Evolutionary conservation across 306 rosid species (phyloP).

Genomic region (Medicago arabica): DNA sequence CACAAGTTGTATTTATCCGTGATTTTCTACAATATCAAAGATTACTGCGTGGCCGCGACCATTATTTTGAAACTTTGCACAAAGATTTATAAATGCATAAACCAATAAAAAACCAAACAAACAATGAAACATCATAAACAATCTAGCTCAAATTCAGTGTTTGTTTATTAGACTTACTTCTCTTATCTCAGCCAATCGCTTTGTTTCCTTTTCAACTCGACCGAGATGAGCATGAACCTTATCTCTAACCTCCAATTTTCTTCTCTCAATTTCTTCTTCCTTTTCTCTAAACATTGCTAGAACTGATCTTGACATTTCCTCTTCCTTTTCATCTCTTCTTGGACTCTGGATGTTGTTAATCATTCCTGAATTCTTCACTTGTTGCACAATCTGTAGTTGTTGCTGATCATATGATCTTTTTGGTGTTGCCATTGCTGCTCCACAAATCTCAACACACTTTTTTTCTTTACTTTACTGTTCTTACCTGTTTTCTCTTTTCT

Average conservation of each 20-base stretch:
- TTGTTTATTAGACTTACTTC: slow-evolving; percentile 63
- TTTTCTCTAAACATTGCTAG: slow-evolving; percentile 69
- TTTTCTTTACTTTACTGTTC: slow-evolving; percentile 31
- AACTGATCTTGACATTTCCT: slow-evolving; percentile 84
- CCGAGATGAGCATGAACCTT: slow-evolving; percentile 81
- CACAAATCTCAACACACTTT: slow-evolving; percentile 46
- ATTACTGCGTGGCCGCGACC: not conserved
- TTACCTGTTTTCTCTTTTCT: slow-evolving; percentile 39
- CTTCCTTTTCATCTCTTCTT: slow-evolving; percentile 67
- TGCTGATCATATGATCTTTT: slow-evolving; percentile 62
- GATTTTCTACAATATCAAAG: not conserved
- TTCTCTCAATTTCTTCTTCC: slow-evolving; percentile 95
- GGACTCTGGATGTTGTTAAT: slow-evolving; percentile 65
- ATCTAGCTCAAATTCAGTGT: not conserved
- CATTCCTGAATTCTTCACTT: slow-evolving; percentile 60
- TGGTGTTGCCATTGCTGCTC: slow-evolving; percentile 70
- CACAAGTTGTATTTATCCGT: not conserved
- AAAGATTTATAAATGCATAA: not conserved
- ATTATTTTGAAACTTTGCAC: not conserved
- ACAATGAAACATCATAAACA: not conserved
- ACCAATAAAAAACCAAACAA: not conserved
- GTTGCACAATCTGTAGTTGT: slow-evolving; percentile 27
- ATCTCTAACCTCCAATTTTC: slow-evolving; percentile 80
- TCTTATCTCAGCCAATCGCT: slow-evolving; percentile 87
- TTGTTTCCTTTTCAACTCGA: slow-evolving; percentile 73